Evolutionary conservation across 495 filamentous ascomycete species (phyloP), one percentile per base, ranked within the genome.

Genomic region (Aspergillus taichungensis): DNA sequence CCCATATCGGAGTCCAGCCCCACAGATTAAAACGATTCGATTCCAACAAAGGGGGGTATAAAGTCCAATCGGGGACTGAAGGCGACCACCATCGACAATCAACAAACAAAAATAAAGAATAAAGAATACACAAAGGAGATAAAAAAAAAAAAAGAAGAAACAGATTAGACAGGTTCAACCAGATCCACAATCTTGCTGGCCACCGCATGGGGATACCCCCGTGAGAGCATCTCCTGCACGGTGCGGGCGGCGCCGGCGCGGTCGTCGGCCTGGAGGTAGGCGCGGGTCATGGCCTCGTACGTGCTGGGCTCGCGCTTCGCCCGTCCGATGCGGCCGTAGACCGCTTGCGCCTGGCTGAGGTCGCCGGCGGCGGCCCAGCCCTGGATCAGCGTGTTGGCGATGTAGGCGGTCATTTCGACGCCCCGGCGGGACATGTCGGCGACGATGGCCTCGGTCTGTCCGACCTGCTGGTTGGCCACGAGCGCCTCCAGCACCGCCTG

Each of bases 231-330:
- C 74, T 98, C 92, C 44, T 83, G 74, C 33, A 95, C 94, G 28
- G 94, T 83, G 27, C 41, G 60, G 60, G 84, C 78, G 33, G 92
- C 92, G 29, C 69, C 71, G 30, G 79, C 74, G 27, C 84, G 79
- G 50, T 95, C 84, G 52, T 94, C 84, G 0, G 84, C 85, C 3
- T 84, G 76, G 39, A 97, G 74, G 71, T 84, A 96, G 0, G 94
- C 94, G 14, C 94, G 78, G 13, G 88, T 95, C 94, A 98, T 98
- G 31, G 91, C 90, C 68, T 98, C 92, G 60, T 98, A 98, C n/a
- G 92, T 98, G 67, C 88, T 95, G 6, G 92, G 92, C 67, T 98
- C 92, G 27, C 92, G 79, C 69, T 84, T 87, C 29, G 79, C 74
- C 24, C 73, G 73, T 30, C 80, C 76, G 32, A 98, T 77, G 37